These are phyloP conservation scores for Artemisia annua DNA, from an alignment of 129 eudicot species.

Conservation along the genomic window DNA sequence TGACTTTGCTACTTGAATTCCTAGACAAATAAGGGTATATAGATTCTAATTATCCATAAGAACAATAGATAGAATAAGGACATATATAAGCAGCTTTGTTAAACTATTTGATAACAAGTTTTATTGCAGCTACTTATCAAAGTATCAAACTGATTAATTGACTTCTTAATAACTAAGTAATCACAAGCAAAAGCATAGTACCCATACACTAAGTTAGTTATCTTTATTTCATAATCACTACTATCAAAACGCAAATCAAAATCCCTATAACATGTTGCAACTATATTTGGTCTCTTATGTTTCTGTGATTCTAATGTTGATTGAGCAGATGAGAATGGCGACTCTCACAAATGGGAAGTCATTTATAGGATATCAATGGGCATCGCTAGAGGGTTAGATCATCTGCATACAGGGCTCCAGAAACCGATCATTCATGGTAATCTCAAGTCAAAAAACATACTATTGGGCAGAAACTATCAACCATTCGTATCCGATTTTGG, in stretches of 20 bases:
- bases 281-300: slow-evolving; percentile 13
- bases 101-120: too few relatives aligned
- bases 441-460: slow-evolving; percentile 80
- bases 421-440: slow-evolving; percentile 89
- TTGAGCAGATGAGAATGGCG: slow-evolving; percentile 70
- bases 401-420: slow-evolving; percentile 66
- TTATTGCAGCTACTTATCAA: too few relatives aligned
- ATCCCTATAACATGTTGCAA: slow-evolving; percentile 10
- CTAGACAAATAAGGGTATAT: too few relatives aligned
- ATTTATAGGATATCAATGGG: slow-evolving; percentile 65
- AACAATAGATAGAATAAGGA: too few relatives aligned
- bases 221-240: background rate
- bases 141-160: too few relatives aligned
- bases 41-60: too few relatives aligned
- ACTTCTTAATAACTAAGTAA: too few relatives aligned
- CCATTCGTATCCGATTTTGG: slow-evolving; percentile 82
- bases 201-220: too few relatives aligned
- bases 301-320: slow-evolving; percentile 7
- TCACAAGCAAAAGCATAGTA: too few relatives aligned
- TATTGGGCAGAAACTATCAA: slow-evolving; percentile 54
- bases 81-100: too few relatives aligned
- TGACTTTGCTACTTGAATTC: too few relatives aligned
- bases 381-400: slow-evolving; percentile 60
- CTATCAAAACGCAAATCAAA: background rate
- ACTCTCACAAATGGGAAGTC: slow-evolving; percentile 72